Conservation (phyloP, 495 filamentous ascomycete genomes). For the Hypoxylon lienhwacheense region DNA sequence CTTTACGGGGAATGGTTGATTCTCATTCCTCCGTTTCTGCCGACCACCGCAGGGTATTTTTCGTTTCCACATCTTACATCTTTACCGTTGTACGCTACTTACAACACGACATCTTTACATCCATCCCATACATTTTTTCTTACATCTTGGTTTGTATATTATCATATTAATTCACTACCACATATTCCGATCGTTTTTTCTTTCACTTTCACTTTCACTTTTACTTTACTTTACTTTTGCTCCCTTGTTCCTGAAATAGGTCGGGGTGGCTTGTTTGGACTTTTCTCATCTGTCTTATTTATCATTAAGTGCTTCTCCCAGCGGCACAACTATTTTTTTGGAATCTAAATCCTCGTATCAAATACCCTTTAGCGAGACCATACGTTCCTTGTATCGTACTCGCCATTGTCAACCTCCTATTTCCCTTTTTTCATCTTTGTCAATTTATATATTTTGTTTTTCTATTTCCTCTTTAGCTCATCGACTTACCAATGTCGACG, state of each 20-base stretch:
- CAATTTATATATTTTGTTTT: conserved; percentile 2
- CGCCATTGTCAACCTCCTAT: conserved; percentile 23
- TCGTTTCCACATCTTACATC: no score
- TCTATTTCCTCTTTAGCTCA: conserved; percentile 12
- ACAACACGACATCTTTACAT: conserved; percentile 26
- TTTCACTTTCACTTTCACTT: no score
- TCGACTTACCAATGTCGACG: conserved; percentile 39
- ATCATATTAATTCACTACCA: conserved; percentile 22
- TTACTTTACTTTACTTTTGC: conserved; percentile 9
- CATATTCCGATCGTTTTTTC: conserved; percentile 27
- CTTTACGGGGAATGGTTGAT: no score
- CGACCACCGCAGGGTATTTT: conserved; percentile 24
- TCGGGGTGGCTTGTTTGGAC: conserved; percentile 23
- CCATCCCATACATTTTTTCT: conserved; percentile 12
- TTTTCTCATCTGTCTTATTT: conserved; percentile 28
- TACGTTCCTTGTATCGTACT: conserved; percentile 35
- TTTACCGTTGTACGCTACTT: no score
- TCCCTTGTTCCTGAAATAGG: conserved; percentile 30
- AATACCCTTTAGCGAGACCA: conserved; percentile 29
- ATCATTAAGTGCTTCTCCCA: conserved; percentile 27
- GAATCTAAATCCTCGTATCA: conserved; percentile 37
- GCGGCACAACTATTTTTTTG: conserved; percentile 37
- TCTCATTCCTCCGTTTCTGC: conserved; percentile 19
- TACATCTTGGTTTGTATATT: conserved; percentile 15
- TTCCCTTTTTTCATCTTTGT: conserved; percentile 10